These are phyloP conservation scores for Nakaseomyces nivariensis DNA, from an alignment of 1,139 yeast genomes.

Conservation along the genomic window DNA sequence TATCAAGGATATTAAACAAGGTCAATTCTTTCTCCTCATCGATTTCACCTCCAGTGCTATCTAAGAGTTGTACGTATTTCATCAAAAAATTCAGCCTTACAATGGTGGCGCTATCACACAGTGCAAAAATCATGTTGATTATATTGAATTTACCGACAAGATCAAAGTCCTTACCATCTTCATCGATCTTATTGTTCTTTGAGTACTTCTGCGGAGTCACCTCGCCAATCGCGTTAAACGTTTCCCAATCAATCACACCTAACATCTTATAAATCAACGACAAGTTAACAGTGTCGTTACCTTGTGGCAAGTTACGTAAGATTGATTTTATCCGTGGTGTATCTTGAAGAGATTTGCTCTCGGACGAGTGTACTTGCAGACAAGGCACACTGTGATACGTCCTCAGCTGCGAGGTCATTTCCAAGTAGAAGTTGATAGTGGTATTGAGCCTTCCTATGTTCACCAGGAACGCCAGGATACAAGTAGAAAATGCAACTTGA, in stretches of 20 bases:
- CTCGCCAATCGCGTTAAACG: constrained; percentile 25
- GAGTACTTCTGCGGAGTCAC: not conserved
- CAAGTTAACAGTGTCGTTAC: constrained; percentile 31
- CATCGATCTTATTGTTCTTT: constrained; percentile 3
- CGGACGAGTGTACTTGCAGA: constrained; percentile 54
- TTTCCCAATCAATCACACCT: constrained; percentile 22
- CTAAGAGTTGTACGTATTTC: constrained; percentile 20
- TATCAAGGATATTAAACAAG: constrained; percentile 60
- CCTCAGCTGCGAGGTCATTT: constrained; percentile 86
- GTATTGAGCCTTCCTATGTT: constrained; percentile 93
- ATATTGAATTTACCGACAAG: constrained; percentile 36
- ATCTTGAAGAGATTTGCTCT: constrained; percentile 75
- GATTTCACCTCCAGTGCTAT: constrained; percentile 3
- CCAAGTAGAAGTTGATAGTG: constrained; percentile 90
- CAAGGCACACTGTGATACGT: constrained; percentile 92
- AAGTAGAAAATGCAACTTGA: constrained; percentile 60
- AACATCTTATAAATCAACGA: constrained; percentile 31
- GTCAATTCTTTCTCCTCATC: constrained; percentile 9
- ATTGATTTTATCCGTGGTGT: constrained; percentile 89
- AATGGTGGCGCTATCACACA: constrained; percentile 54
- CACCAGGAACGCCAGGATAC: constrained; percentile 76
- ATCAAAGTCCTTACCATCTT: constrained; percentile 8
- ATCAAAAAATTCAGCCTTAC: constrained; percentile 36
- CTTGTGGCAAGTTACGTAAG: constrained; percentile 48
- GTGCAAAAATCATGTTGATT: constrained; percentile 62